A percentile compares a stretch with the other conserved stretches of the same genome.
Evolutionary conservation across 176 grass and related monocot genomes (phyloP).

Genomic region (Oryza officinalis): DNA sequence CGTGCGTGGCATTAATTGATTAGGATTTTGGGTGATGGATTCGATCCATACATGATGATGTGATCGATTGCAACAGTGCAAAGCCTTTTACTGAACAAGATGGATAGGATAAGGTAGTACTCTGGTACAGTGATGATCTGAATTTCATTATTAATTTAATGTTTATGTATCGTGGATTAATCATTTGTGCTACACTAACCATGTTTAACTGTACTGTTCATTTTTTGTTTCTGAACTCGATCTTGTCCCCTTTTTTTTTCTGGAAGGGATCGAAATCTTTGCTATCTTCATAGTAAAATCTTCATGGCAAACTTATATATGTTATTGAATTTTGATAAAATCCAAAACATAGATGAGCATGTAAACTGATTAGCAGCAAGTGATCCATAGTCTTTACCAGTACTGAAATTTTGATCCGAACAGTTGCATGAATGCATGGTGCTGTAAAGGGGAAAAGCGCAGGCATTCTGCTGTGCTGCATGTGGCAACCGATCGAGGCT

Average conservation of each 20-base stretch:
- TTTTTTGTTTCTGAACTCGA: not conserved
- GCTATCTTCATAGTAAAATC: not conserved
- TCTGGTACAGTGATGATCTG: not conserved
- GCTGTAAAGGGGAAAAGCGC: constrained; percentile 30
- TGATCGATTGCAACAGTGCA: not conserved
- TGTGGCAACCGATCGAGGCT: constrained; percentile 26
- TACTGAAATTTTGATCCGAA: not conserved
- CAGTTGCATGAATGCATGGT: constrained; percentile 6
- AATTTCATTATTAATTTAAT: not conserved
- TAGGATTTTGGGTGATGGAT: not conserved
- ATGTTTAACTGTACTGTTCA: not conserved
- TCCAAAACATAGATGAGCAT: not conserved
- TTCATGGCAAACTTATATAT: not conserved
- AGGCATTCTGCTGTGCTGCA: constrained; percentile 2
- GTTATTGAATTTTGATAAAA: not conserved
- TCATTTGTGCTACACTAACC: too few relatives aligned
- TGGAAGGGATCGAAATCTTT: not conserved
- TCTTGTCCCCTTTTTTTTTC: not conserved
- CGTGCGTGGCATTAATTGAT: not conserved
- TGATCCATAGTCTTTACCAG: not conserved
- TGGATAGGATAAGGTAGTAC: not conserved
- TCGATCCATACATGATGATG: not conserved
- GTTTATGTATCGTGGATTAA: not conserved
- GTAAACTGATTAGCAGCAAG: not conserved
- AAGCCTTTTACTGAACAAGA: not conserved